Evolutionary conservation across 2,329 filamentous ascomycete species (phyloP), one percentile per base, ranked within the genome.

Genomic region (Xenoacremonium recifei): DNA sequence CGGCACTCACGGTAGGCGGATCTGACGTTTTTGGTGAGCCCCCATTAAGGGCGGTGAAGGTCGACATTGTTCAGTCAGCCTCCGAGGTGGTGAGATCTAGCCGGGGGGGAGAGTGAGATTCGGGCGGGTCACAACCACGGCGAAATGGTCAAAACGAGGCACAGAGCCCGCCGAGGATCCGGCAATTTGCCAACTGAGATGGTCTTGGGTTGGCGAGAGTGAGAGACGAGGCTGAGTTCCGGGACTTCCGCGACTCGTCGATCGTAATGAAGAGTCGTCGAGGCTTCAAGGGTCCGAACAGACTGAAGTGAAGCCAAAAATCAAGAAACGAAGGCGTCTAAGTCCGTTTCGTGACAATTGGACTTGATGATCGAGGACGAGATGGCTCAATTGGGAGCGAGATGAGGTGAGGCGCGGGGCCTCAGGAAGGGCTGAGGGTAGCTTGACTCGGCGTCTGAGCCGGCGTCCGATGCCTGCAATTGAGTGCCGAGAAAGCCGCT

Each of bases 1-100:
- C 53, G 15, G 60, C 55, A 16, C 50, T 52, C 36, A 58, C 47
- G 23, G 54, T 43, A 16, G 68, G 54, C 18, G 59, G 56, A 44
- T 70, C 70, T 32, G 64, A 54, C 19, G 61, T 58, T 51, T 69
- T 75, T 34, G 70, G 73, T 46, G 72, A 75, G 53, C 63, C 68
- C 50, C 73, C 71, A 47, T 76, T 76, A n/a, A 78, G 68, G 50
- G 72, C 71, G 21, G 67, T 75, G 46, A 76, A 77, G n/a, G 69
- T 61, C 29, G 75, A 68, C 75, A 78, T 78, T 21, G 29, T 34
- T 37, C 27, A 27, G 30, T n/a, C 27, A 35, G 17, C 21, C 17
- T 16, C 16, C 9, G 19, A 21, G 29, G n/a, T 35, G 32, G 36
- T 35, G 39, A 39, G 23, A 18, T 21, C 20, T 21, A 35, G 19